Evolutionary conservation across 352 stramenopile genomes (phyloP).

Genomic region (Phytophthora nicotianae): DNA sequence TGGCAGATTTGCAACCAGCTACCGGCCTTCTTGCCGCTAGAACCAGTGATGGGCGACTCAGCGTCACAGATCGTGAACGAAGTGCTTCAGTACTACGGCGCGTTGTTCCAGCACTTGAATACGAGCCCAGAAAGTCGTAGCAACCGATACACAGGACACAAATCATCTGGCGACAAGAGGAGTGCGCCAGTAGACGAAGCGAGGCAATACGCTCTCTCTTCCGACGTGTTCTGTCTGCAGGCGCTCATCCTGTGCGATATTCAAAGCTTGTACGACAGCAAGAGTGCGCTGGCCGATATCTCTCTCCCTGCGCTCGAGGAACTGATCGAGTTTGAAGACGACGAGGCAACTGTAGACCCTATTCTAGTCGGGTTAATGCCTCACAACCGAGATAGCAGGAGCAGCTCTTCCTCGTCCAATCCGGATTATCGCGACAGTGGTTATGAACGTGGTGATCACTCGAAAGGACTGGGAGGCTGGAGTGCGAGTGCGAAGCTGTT

Average conservation of each 20-base stretch:
- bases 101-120: slow-evolving; percentile 66
- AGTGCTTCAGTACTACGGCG: slow-evolving; percentile 77
- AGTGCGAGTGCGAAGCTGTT: slow-evolving; percentile 46
- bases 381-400: slow-evolving; percentile 39
- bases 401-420: slow-evolving; percentile 44
- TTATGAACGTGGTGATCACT: slow-evolving; percentile 41
- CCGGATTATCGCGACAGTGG: slow-evolving; percentile 38
- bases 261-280: slow-evolving; percentile 77
- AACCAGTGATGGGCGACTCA: slow-evolving; percentile 59
- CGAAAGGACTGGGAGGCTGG: slow-evolving; percentile 58
- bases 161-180: slow-evolving; percentile 16
- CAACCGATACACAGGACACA: slow-evolving; percentile 40
- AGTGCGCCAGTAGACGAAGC: slow-evolving; percentile 2
- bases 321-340: slow-evolving; percentile 81
- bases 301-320: slow-evolving; percentile 71
- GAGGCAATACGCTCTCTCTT: slow-evolving; percentile 54
- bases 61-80: slow-evolving; percentile 75
- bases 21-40: slow-evolving; percentile 43
- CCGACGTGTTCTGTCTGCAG: slow-evolving; percentile 62
- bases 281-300: slow-evolving; percentile 71
- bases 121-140: slow-evolving; percentile 55
- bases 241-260: slow-evolving; percentile 81
- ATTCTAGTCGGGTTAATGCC: slow-evolving; percentile 48
- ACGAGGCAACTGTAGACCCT: slow-evolving; percentile 63
- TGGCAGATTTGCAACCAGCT: slow-evolving; percentile 83